Base-by-base conservation (phyloP, 192 early-diverging fungal species). In the Dissophora ornata region DNA sequence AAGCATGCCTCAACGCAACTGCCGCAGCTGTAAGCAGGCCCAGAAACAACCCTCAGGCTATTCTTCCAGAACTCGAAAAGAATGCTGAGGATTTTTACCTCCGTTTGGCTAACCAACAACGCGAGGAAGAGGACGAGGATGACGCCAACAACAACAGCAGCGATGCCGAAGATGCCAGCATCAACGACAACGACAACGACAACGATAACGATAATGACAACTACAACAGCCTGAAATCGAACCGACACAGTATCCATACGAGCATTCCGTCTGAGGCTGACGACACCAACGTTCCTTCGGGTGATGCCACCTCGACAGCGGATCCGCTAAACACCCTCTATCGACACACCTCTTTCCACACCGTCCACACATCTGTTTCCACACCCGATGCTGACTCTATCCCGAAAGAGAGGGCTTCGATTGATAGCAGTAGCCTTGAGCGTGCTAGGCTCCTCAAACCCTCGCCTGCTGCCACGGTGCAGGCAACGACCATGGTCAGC, bases 31-130 rank as follows among this genome's bases (percentile, higher is more conserved):
- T 28, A 32, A 42, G 7, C 65, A 77, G 57, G 53, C 57, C 57
- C 3, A 54, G 73, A 16, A 67, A 45, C 59, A 67, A 66, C 45
- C 73, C 73, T 16, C 73, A 77, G 44, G 73, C 73, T 32, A 61
- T 77, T 49, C 47, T 71, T 2, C 60, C 69, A 1, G 69, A 62
- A 26, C 29, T 60, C 15, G 51, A 57, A 8, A 48, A 46, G 4
- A 46, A 51, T 21, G 47, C 19, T 28, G 24, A 62, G 21, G n/a
- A 51, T 44, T 16, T 16, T 22, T 19, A 29, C 28, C 15, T 2
- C 42, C 44, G 57, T 18, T 36, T 46, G 4, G 28, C 52, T 18
- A 26, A 2, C 26, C 28, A 34, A 19, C 46, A 29, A 50, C 41
- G 19, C 38, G 22, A 44, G 5, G 15, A 22, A 9, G 28, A 44